These are phyloP conservation scores for Solanum hybrid DNA, from an alignment of 305 asterid species.

Conservation along the genomic window DNA sequence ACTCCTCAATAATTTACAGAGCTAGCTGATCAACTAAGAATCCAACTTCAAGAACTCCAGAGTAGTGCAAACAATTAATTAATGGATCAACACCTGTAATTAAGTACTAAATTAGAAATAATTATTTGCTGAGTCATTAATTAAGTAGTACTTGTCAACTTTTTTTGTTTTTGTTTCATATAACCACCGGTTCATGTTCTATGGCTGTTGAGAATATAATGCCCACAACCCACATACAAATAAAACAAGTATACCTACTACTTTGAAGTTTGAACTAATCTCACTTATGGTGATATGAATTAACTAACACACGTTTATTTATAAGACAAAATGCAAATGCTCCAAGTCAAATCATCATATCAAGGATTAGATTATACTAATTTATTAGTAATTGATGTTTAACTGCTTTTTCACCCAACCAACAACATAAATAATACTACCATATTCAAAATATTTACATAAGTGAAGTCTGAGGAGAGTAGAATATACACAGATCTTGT, in stretches of 20 bases:
- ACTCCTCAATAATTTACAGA: neutral
- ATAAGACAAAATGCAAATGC: neutral
- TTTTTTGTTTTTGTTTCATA: neutral
- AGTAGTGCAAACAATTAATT: neutral
- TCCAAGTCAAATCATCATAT: neutral
- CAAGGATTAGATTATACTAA: neutral
- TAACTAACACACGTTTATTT: neutral
- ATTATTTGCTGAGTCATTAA: neutral
- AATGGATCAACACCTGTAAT: neutral
- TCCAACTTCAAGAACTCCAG: neutral
- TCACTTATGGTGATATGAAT: neutral
- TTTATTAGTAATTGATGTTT: neutral
- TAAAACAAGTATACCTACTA: slow-evolving; percentile 3
- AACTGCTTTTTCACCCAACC: neutral
- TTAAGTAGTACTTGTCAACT: neutral
- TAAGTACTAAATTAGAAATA: neutral
- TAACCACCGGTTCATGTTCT: neutral
- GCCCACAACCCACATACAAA: neutral
- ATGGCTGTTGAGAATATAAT: slow-evolving; percentile 1
- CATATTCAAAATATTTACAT: neutral
- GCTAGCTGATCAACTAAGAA: neutral
- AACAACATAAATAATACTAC: neutral
- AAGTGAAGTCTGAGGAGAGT: neutral
- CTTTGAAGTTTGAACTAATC: neutral
- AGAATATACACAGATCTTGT: neutral